Percentiles rank a stretch among this genome's conserved stretches.
Evolutionary conservation across 2,329 filamentous ascomycete species (phyloP).

Genomic region (Lachnum nothofagi): DNA sequence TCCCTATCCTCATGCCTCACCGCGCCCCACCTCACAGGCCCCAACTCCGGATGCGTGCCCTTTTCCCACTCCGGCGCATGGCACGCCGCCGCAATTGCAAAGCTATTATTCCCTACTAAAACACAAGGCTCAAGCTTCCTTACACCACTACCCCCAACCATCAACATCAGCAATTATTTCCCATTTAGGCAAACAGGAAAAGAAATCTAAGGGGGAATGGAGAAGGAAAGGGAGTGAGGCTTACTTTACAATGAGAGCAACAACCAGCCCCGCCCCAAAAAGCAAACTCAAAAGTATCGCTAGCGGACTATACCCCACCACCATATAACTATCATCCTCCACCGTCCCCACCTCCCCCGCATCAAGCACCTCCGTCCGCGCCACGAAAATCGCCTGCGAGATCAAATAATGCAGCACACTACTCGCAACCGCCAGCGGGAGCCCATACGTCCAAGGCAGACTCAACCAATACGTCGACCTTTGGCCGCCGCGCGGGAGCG

Average conservation of each 20-base stretch:
- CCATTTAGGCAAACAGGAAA: too few species aligned
- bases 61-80: conserved; percentile 11
- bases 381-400: conserved; percentile 44
- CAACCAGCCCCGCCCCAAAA: conserved; percentile 14
- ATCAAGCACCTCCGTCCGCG: conserved; percentile 29
- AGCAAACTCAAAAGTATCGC: conserved; percentile 18
- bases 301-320: conserved; percentile 23
- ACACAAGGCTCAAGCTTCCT: conserved; percentile 14
- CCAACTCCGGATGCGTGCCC: conserved; percentile 10
- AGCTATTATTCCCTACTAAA: conserved; percentile 21
- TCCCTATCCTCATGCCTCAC: conserved; percentile 7
- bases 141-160: conserved; percentile 15
- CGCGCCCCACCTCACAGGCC: conserved; percentile 16
- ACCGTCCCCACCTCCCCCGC: conserved; percentile 5
- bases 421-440: conserved; percentile 36
- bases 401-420: conserved; percentile 45
- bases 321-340: conserved; percentile 8
- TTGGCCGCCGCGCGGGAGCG: conserved; percentile 37
- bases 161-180: too few species aligned
- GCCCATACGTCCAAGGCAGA: conserved; percentile 41
- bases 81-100: conserved; percentile 23
- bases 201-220: conserved; percentile 2
- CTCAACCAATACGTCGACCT: conserved; percentile 41
- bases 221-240: too few species aligned
- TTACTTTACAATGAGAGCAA: conserved; percentile 4